Percentiles rank a stretch among this genome's conserved stretches.
These are phyloP conservation scores for Aspergillus funiculosus DNA, from an alignment of 495 filamentous ascomycete species.

Conservation along the genomic window DNA sequence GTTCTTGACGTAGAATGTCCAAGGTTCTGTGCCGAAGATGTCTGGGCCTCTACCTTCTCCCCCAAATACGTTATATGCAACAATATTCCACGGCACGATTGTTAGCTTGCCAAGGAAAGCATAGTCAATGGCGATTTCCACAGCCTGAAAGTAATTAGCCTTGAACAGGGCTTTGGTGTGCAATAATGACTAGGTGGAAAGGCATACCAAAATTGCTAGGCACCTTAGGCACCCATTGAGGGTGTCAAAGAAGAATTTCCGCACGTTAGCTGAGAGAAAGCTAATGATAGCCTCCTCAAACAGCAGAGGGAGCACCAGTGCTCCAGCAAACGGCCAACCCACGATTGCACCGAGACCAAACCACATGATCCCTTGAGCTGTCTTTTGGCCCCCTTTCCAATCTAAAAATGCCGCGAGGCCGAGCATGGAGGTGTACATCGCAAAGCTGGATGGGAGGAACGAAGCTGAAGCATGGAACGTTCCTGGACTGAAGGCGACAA, in stretches of 20 bases:
- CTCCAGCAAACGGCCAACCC: slow-evolving; percentile 92
- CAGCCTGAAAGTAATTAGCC: slow-evolving; percentile 34
- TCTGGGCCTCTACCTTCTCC: slow-evolving; percentile 71
- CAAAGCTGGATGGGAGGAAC: slow-evolving; percentile 90
- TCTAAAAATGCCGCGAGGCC: slow-evolving; percentile 86
- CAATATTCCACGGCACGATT: slow-evolving; percentile 84
- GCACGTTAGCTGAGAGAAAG: slow-evolving; percentile 50
- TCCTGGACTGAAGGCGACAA: slow-evolving; percentile 71
- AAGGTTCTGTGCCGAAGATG: slow-evolving; percentile 94
- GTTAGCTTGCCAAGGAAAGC: slow-evolving; percentile 77
- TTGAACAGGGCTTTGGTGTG: slow-evolving; percentile 1
- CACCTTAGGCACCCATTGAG: slow-evolving; percentile 62
- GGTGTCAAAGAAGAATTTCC: slow-evolving; percentile 51
- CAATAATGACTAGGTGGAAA: neutral
- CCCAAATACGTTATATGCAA: slow-evolving; percentile 91
- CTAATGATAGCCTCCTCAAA: slow-evolving; percentile 68
- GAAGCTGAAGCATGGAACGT: slow-evolving; percentile 87
- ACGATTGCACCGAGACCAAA: slow-evolving; percentile 84
- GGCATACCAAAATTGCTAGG: slow-evolving; percentile 63
- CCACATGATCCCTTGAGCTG: slow-evolving; percentile 79
- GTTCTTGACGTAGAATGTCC: slow-evolving; percentile 94
- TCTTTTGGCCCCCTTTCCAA: slow-evolving; percentile 67
- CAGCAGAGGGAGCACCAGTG: slow-evolving; percentile 75
- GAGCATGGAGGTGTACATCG: slow-evolving; percentile 90
- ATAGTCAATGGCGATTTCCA: slow-evolving; percentile 63